Conservation (phyloP, 148 eudicot species). For the Fagopyrum homotropicum region DNA sequence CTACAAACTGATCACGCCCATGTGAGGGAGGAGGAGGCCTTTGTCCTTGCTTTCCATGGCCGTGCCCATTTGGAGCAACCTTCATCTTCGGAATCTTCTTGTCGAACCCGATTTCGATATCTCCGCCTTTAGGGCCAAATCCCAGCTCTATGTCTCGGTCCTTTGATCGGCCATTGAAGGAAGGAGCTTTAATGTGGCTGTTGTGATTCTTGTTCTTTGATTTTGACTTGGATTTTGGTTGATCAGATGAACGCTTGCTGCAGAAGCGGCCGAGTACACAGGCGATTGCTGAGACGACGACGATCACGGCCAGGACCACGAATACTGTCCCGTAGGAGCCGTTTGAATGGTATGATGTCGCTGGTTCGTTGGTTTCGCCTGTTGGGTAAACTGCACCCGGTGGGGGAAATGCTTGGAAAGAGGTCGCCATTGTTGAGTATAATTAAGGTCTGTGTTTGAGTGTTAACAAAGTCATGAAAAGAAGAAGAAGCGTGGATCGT, state of each 20-base stretch:
- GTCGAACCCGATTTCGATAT: slow-evolving; percentile 5
- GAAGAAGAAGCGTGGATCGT: not conserved
- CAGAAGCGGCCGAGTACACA: slow-evolving; percentile 65
- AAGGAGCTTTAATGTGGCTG: not conserved
- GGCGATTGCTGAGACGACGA: slow-evolving; percentile 58
- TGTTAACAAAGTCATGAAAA: not conserved
- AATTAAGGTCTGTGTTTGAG: not conserved
- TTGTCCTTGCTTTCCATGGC: not conserved
- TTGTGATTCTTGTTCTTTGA: not conserved
- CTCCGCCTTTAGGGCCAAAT: not conserved
- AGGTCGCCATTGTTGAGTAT: slow-evolving; percentile 20
- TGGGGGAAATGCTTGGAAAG: slow-evolving; percentile 23
- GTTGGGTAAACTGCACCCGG: slow-evolving; percentile 46
- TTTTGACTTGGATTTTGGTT: slow-evolving; percentile 19
- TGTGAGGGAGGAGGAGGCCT: not conserved
- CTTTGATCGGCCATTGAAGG: not conserved
- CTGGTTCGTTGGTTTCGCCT: slow-evolving; percentile 4
- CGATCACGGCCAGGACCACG: slow-evolving; percentile 57
- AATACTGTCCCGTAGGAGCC: slow-evolving; percentile 78
- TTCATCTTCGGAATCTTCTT: slow-evolving; percentile 8
- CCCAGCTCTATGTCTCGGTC: slow-evolving; percentile 9
- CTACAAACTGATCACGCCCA: not conserved
- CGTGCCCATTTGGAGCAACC: slow-evolving; percentile 7
- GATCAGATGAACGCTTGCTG: slow-evolving; percentile 28
- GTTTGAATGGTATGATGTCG: slow-evolving; percentile 29